Conservation (phyloP, 108 stramenopile genomes). For the Nitzschia sp. region DNA sequence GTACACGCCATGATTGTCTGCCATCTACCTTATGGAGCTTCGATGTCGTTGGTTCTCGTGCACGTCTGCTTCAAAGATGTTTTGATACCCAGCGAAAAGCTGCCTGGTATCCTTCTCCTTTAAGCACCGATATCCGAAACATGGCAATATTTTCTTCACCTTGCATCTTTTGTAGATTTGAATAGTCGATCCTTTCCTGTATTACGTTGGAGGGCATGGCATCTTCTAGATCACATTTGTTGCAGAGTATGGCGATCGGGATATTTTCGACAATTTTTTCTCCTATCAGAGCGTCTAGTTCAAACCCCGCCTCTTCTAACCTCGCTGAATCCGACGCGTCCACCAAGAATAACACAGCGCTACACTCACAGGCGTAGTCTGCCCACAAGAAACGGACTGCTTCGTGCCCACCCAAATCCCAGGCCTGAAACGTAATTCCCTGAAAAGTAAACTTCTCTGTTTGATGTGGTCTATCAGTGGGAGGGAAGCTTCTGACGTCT, state of each 20-base stretch:
- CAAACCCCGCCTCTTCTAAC: constrained; percentile 59
- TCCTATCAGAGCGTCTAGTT: constrained; percentile 57
- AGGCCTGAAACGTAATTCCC: constrained; percentile 55
- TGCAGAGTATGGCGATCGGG: constrained; percentile 59
- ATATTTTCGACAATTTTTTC: constrained; percentile 39
- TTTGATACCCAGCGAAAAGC: constrained; percentile 64
- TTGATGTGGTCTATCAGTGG: constrained; percentile 57
- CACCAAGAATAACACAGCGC: constrained; percentile 59
- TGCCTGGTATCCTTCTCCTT: constrained; percentile 65
- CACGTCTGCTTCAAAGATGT: constrained; percentile 32
- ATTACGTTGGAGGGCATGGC: constrained; percentile 45
- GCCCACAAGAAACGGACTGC: constrained; percentile 68
- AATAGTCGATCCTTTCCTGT: constrained; percentile 40
- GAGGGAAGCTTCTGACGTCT: constrained; percentile 52
- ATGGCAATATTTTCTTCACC: constrained; percentile 41
- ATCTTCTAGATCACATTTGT: constrained; percentile 61
- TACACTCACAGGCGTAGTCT: constrained; percentile 53
- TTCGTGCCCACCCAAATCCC: constrained; percentile 76
- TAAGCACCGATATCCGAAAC: constrained; percentile 65
- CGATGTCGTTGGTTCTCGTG: too few species aligned
- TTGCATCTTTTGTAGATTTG: constrained; percentile 33
- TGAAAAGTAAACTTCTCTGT: constrained; percentile 39
- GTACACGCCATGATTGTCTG: too few species aligned
- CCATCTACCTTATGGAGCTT: too few species aligned
- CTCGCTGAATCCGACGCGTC: constrained; percentile 55